Evolutionary conservation across 441 rosid species (phyloP), one percentile per base, ranked within the genome.

Genomic region (Jatropha multifida): DNA sequence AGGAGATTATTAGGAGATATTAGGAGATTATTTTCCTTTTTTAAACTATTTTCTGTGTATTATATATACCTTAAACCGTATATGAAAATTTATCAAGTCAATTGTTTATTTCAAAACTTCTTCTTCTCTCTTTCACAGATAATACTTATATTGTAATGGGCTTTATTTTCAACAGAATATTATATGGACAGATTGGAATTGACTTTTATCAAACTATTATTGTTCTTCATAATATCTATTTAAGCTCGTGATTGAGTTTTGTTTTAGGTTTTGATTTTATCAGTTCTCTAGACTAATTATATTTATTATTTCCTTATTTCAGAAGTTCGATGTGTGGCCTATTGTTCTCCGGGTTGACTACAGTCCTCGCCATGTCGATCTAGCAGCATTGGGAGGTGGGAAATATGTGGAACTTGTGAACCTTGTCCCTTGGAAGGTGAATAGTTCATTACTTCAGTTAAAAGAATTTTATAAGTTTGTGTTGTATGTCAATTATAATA

Each of bases 401-500:
- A 94, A 93, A 80, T 93, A 86, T 80, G 95, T 88, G 81, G 99
- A 97, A 86, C 97, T 97, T 69, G 92, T 90, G 72, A 97, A 97
- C 84, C 87, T 94, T 82, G 92, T 94, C 74, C 97, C 97, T 68
- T 94, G 97, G 98, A 97, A 94, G 99, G 99, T 94, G 83, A 81
- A 64, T 59, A 73, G 23, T 70, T 69, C 69, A 38, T 40, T 78
- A 59, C 26, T 48, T 5, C n/a, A 23, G 23, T 23, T 69, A 5
- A 2, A 38, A 64, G 15, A 54, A 60, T 71, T 58, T 68, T 68
- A 63, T 37, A 44, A 38, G 18, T 48, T 68, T 77, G 32, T 63
- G 26, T 59, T 65, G 27, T 54, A 15, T 15, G 27, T 52, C 48
- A 12, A 14, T 69, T 46, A 27, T 15, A 55, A 15, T 40, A 23